Conservation (phyloP, 345 rosid genomes). For the Barbarea vulgaris region DNA sequence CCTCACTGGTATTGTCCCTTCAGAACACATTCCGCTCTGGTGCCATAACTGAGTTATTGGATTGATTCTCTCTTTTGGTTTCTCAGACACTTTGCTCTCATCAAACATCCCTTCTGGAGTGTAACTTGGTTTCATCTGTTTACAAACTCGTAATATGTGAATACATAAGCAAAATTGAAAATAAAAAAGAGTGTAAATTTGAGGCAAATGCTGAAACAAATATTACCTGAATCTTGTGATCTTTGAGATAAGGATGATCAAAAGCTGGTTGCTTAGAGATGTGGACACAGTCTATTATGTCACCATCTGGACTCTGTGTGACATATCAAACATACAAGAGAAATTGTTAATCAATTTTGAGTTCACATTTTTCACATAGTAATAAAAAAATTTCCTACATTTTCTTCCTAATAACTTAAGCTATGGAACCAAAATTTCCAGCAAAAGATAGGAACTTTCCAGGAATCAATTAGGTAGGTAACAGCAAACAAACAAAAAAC, state of each 20-base stretch:
- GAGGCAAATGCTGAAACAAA: slow-evolving; percentile 1
- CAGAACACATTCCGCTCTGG: slow-evolving; percentile 55
- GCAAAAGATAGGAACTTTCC: not conserved
- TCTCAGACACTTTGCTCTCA: slow-evolving; percentile 45
- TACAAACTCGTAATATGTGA: not conserved
- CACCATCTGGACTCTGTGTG: slow-evolving; percentile 67
- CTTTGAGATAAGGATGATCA: slow-evolving; percentile 74
- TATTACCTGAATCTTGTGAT: slow-evolving; percentile 78
- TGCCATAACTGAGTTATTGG: slow-evolving; percentile 60
- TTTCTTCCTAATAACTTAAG: slow-evolving; percentile 20
- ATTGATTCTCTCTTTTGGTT: slow-evolving; percentile 31
- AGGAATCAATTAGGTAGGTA: not conserved
- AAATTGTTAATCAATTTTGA: not conserved
- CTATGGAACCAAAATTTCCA: slow-evolving; percentile 7
- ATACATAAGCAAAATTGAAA: not conserved
- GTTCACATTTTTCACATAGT: not conserved
- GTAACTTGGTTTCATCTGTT: slow-evolving; percentile 57
- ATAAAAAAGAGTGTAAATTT: not conserved
- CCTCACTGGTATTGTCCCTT: slow-evolving; percentile 66
- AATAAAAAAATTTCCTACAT: slow-evolving; percentile 29
- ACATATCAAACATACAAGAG: slow-evolving; percentile 22
- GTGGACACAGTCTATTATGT: slow-evolving; percentile 64
- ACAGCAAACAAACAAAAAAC: slow-evolving; percentile 27
- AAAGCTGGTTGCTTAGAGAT: slow-evolving; percentile 73
- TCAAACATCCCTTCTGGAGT: slow-evolving; percentile 50